phyloP scores from a whole-genome alignment of 768 basidiomycete species.

The Trametes coccinea region DNA sequence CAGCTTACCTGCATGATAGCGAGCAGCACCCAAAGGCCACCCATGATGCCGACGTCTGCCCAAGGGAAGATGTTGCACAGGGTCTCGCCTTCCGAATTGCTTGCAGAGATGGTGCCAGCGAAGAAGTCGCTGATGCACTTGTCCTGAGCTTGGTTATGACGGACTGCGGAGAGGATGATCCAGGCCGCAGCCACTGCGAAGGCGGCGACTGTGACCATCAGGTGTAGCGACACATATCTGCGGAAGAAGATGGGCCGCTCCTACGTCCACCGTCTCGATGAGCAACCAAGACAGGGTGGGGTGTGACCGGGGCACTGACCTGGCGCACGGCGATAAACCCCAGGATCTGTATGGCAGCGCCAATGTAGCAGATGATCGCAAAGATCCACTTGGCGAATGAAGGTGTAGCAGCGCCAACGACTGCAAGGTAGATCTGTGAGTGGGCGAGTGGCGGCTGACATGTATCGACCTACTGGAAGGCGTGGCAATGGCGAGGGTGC shows the following conservation, averaged over 20 bases:
- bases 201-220: constrained; percentile 50
- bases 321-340: constrained; percentile 84
- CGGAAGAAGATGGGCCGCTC: constrained; percentile 67
- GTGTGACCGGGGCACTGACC: constrained; percentile 44
- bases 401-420: constrained; percentile 86
- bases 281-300: not conserved
- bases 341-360: constrained; percentile 73
- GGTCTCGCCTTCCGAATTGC: constrained; percentile 56
- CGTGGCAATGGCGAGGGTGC: constrained; percentile 73
- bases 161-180: constrained; percentile 76
- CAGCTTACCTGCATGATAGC: constrained; percentile 70
- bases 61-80: constrained; percentile 91
- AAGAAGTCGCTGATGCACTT: constrained; percentile 68
- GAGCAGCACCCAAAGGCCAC: constrained; percentile 79
- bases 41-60: constrained; percentile 92
- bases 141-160: constrained; percentile 69
- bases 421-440: constrained; percentile 37
- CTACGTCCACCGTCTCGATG: constrained; percentile 37
- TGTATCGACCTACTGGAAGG: constrained; percentile 62
- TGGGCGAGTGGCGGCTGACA: not conserved
- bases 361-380: constrained; percentile 72
- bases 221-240: constrained; percentile 70
- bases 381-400: constrained; percentile 74
- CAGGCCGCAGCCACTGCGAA: constrained; percentile 82
- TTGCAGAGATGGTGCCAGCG: constrained; percentile 36